phyloP scores from a whole-genome alignment of 1,284 basidiomycete genomes.

The Irpex lacteus region DNA sequence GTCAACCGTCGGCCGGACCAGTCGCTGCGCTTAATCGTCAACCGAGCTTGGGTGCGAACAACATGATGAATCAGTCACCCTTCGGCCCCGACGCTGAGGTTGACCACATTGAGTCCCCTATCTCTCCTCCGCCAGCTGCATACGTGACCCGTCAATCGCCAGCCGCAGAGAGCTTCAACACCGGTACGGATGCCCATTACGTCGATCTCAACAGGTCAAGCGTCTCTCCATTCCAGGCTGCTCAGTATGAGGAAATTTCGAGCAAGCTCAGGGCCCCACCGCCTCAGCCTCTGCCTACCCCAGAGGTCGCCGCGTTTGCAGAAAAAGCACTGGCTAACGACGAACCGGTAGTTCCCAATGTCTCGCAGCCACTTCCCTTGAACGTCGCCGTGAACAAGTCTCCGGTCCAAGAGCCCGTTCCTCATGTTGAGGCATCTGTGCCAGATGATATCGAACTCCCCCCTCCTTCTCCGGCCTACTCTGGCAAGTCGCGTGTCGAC shows the following conservation, averaged over 20 bases:
- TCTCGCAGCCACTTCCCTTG: conserved; percentile 16
- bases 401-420: conserved; percentile 22
- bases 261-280: conserved; percentile 46
- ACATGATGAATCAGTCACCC: background rate
- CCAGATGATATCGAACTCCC: conserved; percentile 25
- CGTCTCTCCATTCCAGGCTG: conserved; percentile 69
- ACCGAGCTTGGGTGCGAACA: background rate
- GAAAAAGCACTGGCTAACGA: conserved; percentile 23
- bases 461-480: conserved; percentile 39
- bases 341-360: conserved; percentile 1
- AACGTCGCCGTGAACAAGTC: conserved; percentile 15
- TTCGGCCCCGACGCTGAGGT: background rate
- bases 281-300: conserved; percentile 36
- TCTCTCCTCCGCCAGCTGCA: conserved; percentile 4
- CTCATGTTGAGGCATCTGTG: conserved; percentile 18
- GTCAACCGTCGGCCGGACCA: conserved; percentile 8
- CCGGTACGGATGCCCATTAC: conserved; percentile 40
- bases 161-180: conserved; percentile 4
- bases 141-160: conserved; percentile 17
- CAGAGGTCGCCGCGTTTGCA: conserved; percentile 24
- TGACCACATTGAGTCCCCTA: background rate
- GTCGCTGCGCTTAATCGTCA: background rate
- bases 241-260: conserved; percentile 70
- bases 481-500: conserved; percentile 39
- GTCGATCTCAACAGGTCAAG: conserved; percentile 63